A percentile compares a stretch with the other conserved stretches of the same genome.
Conservation (phyloP, 1,284 basidiomycete genomes). For the Microbotryum saponariae region DNA sequence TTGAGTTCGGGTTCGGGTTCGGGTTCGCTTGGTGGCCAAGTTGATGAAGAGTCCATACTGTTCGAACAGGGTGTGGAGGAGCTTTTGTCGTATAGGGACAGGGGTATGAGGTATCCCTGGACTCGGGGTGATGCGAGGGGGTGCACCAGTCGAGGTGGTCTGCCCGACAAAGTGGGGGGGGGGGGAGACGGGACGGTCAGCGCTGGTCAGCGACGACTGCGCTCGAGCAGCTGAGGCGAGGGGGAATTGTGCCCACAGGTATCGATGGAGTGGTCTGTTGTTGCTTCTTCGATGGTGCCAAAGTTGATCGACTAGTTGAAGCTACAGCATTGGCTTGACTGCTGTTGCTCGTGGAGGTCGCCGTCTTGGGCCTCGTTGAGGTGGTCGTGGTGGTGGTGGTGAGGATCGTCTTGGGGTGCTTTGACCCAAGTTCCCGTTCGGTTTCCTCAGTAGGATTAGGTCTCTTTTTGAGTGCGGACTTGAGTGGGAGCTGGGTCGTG, state of each 20-base stretch:
- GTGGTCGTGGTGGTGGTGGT: background rate
- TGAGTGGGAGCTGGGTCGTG: too few relatives aligned
- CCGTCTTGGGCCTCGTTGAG: background rate
- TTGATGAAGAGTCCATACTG: conserved; percentile 46
- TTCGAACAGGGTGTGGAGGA: conserved; percentile 50
- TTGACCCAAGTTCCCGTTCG: conserved; percentile 7
- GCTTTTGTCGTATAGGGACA: conserved; percentile 56
- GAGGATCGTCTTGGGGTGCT: conserved; percentile 8
- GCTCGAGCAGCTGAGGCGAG: conserved; percentile 7
- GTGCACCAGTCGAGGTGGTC: conserved; percentile 47
- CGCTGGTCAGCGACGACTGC: background rate
- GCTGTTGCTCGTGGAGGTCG: background rate
- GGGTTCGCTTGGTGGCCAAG: background rate
- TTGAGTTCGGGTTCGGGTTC: too few relatives aligned
- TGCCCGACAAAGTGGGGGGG: background rate
- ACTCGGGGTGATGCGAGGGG: conserved; percentile 58
- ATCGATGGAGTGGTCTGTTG: conserved; percentile 2
- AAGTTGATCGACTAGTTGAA: background rate
- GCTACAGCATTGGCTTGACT: background rate
- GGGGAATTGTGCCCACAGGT: background rate
- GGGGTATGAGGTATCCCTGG: conserved; percentile 59
- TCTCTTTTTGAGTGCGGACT: too few relatives aligned
- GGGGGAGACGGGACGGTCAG: background rate
- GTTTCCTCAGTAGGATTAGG: conserved; percentile 1
- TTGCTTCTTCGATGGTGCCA: background rate